Conservation (phyloP, 768 basidiomycete species). For the Collybia sp. region DNA sequence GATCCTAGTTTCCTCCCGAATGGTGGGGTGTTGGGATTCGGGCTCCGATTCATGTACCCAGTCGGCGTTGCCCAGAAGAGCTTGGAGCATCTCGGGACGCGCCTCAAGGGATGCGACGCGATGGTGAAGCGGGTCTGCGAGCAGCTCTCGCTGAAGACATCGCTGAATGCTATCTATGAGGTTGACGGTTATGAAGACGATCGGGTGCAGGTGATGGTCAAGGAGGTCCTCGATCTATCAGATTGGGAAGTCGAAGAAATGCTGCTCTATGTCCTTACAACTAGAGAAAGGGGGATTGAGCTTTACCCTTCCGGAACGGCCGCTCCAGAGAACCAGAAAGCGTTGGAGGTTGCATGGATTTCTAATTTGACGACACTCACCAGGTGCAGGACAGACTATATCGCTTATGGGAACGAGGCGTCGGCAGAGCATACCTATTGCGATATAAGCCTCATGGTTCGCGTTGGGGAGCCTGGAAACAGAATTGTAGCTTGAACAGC, state of each 20-base stretch:
- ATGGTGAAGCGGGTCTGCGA: conserved; percentile 15
- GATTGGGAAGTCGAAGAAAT: neutral
- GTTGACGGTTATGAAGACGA: neutral
- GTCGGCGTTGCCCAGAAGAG: neutral
- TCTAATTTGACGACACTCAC: neutral
- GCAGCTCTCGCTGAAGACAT: conserved; percentile 9
- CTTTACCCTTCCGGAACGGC: neutral
- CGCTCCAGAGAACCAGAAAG: too few relatives aligned
- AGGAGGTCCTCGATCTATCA: neutral
- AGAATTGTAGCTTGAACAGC: neutral
- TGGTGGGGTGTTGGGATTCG: neutral
- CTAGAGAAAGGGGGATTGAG: neutral
- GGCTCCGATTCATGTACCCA: neutral
- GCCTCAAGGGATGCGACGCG: conserved; percentile 25
- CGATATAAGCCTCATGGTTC: conserved; percentile 14
- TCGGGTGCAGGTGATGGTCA: neutral
- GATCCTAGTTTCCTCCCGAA: neutral
- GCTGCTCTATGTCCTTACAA: neutral
- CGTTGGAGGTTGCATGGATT: neutral
- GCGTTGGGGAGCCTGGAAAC: conserved; percentile 9
- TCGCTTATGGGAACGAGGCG: conserved; percentile 20
- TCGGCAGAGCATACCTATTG: conserved; percentile 11
- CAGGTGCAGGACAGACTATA: neutral
- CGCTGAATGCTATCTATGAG: neutral
- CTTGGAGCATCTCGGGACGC: neutral